Percentiles rank a stretch among this genome's conserved stretches.
These are phyloP conservation scores for Colletotrichum melonis DNA, from an alignment of 2,329 filamentous ascomycete genomes.

Conservation along the genomic window DNA sequence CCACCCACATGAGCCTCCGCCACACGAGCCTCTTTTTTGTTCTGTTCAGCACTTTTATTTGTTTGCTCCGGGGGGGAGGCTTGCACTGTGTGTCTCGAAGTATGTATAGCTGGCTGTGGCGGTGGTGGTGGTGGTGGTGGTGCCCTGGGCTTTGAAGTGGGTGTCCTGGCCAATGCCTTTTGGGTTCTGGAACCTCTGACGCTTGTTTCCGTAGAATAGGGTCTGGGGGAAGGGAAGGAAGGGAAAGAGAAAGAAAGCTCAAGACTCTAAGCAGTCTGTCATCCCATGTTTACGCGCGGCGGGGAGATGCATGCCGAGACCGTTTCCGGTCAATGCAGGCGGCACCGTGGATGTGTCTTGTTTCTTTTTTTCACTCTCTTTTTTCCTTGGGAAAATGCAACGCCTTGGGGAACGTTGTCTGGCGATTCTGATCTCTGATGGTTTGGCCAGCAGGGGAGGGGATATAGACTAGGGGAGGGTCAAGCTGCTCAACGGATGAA, in stretches of 20 bases:
- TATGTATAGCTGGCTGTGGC: too few relatives aligned
- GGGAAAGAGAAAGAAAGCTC: background rate
- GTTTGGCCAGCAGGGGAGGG: background rate
- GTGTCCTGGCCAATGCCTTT: background rate
- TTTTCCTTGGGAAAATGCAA: background rate
- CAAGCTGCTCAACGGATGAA: background rate
- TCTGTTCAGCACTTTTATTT: background rate
- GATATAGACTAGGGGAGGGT: background rate
- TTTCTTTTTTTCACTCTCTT: background rate
- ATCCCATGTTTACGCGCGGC: constrained; percentile 21
- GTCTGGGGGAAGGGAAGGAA: background rate
- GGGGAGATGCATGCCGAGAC: constrained; percentile 11
- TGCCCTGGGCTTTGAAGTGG: background rate
- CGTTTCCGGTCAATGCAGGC: constrained; percentile 13
- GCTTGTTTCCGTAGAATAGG: background rate
- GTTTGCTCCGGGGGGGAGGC: background rate
- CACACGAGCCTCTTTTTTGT: background rate
- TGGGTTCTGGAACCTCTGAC: constrained; percentile 4
- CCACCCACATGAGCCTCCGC: background rate
- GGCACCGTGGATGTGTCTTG: background rate
- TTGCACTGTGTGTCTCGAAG: background rate
- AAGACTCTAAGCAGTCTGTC: constrained; percentile 12
- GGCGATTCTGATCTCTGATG: too few relatives aligned
- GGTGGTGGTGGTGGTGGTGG: background rate
- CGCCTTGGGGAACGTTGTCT: background rate